Conservation (phyloP, 306 rosid genomes). For the Cyamopsis tetragonoloba region DNA sequence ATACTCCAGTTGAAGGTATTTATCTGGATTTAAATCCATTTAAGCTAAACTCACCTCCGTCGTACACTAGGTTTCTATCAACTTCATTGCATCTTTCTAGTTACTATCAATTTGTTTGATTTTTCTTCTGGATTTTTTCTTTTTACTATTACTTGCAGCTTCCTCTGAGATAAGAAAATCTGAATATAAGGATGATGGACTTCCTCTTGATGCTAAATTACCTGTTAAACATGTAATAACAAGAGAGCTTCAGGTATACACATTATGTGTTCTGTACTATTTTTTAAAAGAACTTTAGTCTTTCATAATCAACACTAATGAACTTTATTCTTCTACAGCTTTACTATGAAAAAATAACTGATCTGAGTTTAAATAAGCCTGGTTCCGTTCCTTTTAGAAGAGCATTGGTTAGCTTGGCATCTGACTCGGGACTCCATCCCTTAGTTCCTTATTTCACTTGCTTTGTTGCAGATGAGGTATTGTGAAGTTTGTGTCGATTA, state of each 20-base stretch:
- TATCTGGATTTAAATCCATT: conserved; percentile 7
- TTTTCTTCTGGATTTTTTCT: conserved; percentile 15
- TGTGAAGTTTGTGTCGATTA: background rate
- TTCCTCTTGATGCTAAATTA: conserved; percentile 60
- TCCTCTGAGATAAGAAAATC: conserved; percentile 56
- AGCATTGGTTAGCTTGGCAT: conserved; percentile 73
- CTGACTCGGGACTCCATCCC: conserved; percentile 86
- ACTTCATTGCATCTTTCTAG: background rate
- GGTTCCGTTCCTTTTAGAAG: conserved; percentile 55
- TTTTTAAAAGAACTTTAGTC: conserved; percentile 5
- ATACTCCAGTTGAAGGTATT: conserved; percentile 64
- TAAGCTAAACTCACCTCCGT: conserved; percentile 3
- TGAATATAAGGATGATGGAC: conserved; percentile 73
- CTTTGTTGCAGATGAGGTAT: conserved; percentile 88
- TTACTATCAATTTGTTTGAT: conserved; percentile 12
- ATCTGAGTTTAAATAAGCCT: conserved; percentile 56
- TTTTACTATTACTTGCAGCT: conserved; percentile 37
- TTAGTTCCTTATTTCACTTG: conserved; percentile 74
- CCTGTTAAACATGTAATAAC: conserved; percentile 74
- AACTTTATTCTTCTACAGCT: conserved; percentile 51
- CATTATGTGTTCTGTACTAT: conserved; percentile 10
- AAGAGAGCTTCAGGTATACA: conserved; percentile 74
- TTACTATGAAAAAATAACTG: conserved; percentile 71
- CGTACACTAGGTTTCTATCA: background rate
- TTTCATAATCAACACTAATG: background rate